phyloP scores from a whole-genome alignment of 2,329 filamentous ascomycete genomes.

The Xylariomycetidae sp. region DNA sequence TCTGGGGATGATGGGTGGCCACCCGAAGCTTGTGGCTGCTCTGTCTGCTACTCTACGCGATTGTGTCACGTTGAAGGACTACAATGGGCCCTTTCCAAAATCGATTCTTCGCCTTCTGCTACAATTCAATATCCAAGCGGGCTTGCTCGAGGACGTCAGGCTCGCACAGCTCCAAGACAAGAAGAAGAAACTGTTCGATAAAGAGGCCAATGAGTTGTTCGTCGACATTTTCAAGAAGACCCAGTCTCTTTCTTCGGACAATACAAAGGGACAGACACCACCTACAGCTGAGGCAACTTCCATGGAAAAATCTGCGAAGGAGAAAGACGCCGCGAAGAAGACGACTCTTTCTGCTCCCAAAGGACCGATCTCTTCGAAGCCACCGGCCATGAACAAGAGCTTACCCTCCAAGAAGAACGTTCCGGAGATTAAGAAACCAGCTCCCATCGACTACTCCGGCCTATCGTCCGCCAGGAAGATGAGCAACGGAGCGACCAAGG shows the following conservation, averaged over 20 bases:
- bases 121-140: constrained; percentile 48
- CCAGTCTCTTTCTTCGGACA: constrained; percentile 11
- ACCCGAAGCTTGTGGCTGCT: constrained; percentile 52
- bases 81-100: constrained; percentile 49
- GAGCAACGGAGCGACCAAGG: constrained; percentile 12
- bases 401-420: constrained; percentile 10
- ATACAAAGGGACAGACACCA: constrained; percentile 7
- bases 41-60: constrained; percentile 51
- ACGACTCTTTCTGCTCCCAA: constrained; percentile 7
- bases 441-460: constrained; percentile 20
- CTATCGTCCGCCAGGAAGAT: constrained; percentile 23
- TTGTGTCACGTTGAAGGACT: constrained; percentile 49
- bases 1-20: constrained; percentile 53
- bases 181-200: constrained; percentile 9
- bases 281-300: too few species aligned
- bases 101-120: constrained; percentile 57
- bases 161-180: constrained; percentile 9
- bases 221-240: constrained; percentile 18
- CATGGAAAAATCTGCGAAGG: too few species aligned
- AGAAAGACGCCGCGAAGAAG: constrained; percentile 11
- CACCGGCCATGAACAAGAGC: too few species aligned
- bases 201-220: constrained; percentile 19
- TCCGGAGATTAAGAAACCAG: constrained; percentile 15
- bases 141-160: constrained; percentile 9
- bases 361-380: too few species aligned